Conservation (phyloP, 1,284 basidiomycete species). For the Exobasidium cylindrosporum region DNA sequence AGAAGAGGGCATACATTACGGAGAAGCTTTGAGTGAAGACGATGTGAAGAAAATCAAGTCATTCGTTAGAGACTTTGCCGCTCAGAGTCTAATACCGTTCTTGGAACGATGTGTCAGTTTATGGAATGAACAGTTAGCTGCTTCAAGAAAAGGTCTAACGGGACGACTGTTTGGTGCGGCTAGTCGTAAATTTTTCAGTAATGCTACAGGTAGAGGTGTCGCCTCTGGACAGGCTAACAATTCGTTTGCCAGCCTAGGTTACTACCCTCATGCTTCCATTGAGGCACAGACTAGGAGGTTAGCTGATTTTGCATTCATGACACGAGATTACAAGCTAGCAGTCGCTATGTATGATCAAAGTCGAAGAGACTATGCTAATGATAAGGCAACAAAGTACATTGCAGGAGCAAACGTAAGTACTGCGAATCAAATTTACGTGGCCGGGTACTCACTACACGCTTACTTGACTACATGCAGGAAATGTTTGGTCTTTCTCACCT, state of each 20-base stretch:
- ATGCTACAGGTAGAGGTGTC: slow-evolving; percentile 7
- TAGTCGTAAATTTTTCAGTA: slow-evolving; percentile 60
- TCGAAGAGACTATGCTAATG: slow-evolving; percentile 57
- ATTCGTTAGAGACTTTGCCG: slow-evolving; percentile 84
- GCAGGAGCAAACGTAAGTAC: slow-evolving; percentile 45
- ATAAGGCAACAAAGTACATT: slow-evolving; percentile 42
- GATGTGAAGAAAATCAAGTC: slow-evolving; percentile 77
- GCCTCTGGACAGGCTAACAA: background rate
- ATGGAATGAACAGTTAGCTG: slow-evolving; percentile 89
- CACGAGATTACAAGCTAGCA: slow-evolving; percentile 85
- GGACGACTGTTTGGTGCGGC: slow-evolving; percentile 65
- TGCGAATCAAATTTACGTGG: background rate
- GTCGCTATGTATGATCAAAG: slow-evolving; percentile 78
- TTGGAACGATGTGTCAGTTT: slow-evolving; percentile 91
- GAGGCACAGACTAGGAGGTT: slow-evolving; percentile 64
- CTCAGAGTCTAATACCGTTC: slow-evolving; percentile 88
- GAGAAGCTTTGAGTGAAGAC: slow-evolving; percentile 62
- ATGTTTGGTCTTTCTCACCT: slow-evolving; percentile 47
- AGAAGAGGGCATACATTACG: slow-evolving; percentile 21
- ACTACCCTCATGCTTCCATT: slow-evolving; percentile 58
- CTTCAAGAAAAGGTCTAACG: slow-evolving; percentile 79
- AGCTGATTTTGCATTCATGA: slow-evolving; percentile 89
- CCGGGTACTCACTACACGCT: background rate
- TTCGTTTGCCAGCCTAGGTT: slow-evolving; percentile 9
- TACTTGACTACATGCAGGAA: slow-evolving; percentile 20